phyloP scores from a whole-genome alignment of 2,329 filamentous ascomycete genomes.

The Pleoardoris graminearum region DNA sequence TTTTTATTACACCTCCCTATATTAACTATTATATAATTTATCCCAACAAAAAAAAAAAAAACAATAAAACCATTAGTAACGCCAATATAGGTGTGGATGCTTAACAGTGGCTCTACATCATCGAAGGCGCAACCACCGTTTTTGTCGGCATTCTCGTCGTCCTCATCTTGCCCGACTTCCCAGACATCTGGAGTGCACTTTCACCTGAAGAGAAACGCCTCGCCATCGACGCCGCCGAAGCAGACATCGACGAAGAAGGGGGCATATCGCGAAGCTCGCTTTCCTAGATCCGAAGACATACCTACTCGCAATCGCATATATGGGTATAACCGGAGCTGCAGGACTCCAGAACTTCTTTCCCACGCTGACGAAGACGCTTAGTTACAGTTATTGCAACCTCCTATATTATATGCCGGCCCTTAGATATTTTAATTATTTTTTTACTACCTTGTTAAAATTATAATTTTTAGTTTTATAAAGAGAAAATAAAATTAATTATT shows the following conservation, averaged over 20 bases:
- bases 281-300: slow-evolving; percentile 57
- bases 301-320: slow-evolving; percentile 53
- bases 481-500: no score
- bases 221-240: slow-evolving; percentile 50
- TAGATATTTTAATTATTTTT: no score
- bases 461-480: no score
- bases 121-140: slow-evolving; percentile 45
- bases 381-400: no score
- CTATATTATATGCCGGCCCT: no score
- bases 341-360: slow-evolving; percentile 63
- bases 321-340: slow-evolving; percentile 54
- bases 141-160: slow-evolving; percentile 37
- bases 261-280: slow-evolving; percentile 56
- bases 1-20: no score
- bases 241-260: slow-evolving; percentile 53
- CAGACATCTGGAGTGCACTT: slow-evolving; percentile 46
- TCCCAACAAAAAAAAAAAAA: no score
- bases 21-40: no score
- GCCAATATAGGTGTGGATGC: slow-evolving; percentile 39
- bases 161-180: slow-evolving; percentile 46
- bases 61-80: no score
- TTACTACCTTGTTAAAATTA: no score
- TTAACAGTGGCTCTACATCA: slow-evolving; percentile 46
- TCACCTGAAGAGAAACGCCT: slow-evolving; percentile 53
- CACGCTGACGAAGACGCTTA: slow-evolving; percentile 57